Conservation (phyloP, 345 rosid genomes). For the Kandelia obovata region DNA sequence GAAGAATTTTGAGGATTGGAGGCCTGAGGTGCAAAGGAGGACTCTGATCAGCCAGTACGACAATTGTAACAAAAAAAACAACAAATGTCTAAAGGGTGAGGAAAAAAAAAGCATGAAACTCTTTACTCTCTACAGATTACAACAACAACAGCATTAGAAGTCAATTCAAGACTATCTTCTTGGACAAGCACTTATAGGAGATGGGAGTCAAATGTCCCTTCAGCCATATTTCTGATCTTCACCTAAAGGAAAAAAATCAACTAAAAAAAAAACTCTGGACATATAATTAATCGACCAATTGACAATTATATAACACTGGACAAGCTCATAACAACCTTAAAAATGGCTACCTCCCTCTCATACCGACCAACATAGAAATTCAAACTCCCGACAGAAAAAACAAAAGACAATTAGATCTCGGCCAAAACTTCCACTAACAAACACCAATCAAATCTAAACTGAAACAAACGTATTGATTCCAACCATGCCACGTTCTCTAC, state of each 20-base stretch:
- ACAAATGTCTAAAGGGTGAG: too few relatives aligned
- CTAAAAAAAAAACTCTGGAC: too few relatives aligned
- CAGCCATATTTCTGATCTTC: too few relatives aligned
- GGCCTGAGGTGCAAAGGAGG: too few relatives aligned
- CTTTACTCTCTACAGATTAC: neutral
- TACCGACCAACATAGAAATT: neutral
- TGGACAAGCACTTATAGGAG: too few relatives aligned
- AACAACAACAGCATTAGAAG: neutral
- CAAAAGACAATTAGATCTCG: neutral
- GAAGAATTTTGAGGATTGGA: neutral
- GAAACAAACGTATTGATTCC: neutral
- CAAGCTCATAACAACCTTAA: neutral
- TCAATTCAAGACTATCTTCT: neutral
- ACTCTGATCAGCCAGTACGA: too few relatives aligned
- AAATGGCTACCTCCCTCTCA: neutral
- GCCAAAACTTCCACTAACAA: neutral
- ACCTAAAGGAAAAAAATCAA: too few relatives aligned
- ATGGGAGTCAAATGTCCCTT: too few relatives aligned
- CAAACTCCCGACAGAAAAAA: neutral
- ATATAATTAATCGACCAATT: neutral
- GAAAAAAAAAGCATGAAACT: neutral
- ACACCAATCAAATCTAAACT: slow-evolving; percentile 3
- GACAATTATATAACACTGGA: neutral
- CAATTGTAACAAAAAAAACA: too few relatives aligned
- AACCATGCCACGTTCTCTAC: neutral